Evolutionary conservation across 2,329 filamentous ascomycete genomes (phyloP).

Genomic region (Arthroderma uncinatum): DNA sequence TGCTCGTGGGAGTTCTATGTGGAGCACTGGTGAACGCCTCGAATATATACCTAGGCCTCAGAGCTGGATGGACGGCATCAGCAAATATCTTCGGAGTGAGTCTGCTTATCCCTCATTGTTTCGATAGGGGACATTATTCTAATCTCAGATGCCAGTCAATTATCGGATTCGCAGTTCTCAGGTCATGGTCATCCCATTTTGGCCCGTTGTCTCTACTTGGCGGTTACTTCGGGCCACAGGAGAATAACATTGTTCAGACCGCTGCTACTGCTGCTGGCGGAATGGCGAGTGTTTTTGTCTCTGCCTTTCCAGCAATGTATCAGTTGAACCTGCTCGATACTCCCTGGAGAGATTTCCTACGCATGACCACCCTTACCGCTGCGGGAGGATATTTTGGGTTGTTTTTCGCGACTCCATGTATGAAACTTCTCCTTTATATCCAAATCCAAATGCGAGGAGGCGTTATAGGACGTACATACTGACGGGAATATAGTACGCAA

Average conservation of each 20-base stretch:
- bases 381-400: slow-evolving; percentile 42
- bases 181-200: slow-evolving; percentile 30
- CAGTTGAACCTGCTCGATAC: slow-evolving; percentile 30
- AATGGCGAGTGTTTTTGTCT: slow-evolving; percentile 35
- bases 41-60: slow-evolving; percentile 50
- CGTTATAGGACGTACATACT: no score
- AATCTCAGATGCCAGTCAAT: slow-evolving; percentile 22
- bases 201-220: slow-evolving; percentile 17
- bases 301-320: slow-evolving; percentile 37
- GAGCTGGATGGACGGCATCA: slow-evolving; percentile 31
- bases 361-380: slow-evolving; percentile 13
- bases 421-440: slow-evolving; percentile 9
- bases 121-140: not conserved
- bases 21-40: slow-evolving; percentile 52
- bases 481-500: slow-evolving; percentile 43
- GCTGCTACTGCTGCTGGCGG: slow-evolving; percentile 37
- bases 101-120: not conserved
- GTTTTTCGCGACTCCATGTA: slow-evolving; percentile 48
- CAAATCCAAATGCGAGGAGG: slow-evolving; percentile 6
- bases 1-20: slow-evolving; percentile 45
- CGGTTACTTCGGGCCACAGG: slow-evolving; percentile 34
- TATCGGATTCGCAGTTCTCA: slow-evolving; percentile 36
- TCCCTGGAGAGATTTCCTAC: slow-evolving; percentile 12
- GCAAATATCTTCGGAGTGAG: slow-evolving; percentile 14
- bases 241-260: slow-evolving; percentile 40